These are phyloP conservation scores for Porodaedalea pini DNA, from an alignment of 1,284 basidiomycete species.

Conservation along the genomic window DNA sequence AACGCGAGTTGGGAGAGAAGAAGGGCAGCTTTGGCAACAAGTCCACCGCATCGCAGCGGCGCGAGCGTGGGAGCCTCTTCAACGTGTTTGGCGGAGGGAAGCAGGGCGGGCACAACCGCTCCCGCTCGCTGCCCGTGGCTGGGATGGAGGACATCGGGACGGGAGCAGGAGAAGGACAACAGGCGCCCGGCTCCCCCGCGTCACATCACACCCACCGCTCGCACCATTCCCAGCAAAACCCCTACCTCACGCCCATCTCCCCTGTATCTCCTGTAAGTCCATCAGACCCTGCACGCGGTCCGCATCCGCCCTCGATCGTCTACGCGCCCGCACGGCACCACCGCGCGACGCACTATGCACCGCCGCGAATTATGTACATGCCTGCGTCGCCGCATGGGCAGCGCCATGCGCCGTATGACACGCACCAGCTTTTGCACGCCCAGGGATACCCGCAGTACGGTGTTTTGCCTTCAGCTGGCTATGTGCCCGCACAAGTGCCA, in stretches of 20 bases:
- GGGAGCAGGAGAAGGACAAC: background rate
- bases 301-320: conserved; percentile 44
- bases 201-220: background rate
- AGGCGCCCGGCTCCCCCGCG: background rate
- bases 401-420: conserved; percentile 31
- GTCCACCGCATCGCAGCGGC: background rate
- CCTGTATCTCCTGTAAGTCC: background rate
- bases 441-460: conserved; percentile 51
- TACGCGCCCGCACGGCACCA: conserved; percentile 48
- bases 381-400: conserved; percentile 35
- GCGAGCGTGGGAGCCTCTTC: conserved; percentile 7
- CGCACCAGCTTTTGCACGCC: conserved; percentile 32
- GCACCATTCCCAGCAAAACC: background rate
- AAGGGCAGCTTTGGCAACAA: background rate
- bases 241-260: conserved; percentile 7
- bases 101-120: background rate
- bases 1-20: background rate
- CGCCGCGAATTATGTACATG: conserved; percentile 45
- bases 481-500: background rate
- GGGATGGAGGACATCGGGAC: background rate
- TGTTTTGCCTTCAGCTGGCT: conserved; percentile 15
- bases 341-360: conserved; percentile 41
- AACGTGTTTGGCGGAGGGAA: background rate
- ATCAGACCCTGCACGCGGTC: background rate
- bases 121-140: background rate